These are phyloP conservation scores for Colletotrichum higginsianum DNA, from an alignment of 2,329 filamentous ascomycete genomes.

Conservation along the genomic window DNA sequence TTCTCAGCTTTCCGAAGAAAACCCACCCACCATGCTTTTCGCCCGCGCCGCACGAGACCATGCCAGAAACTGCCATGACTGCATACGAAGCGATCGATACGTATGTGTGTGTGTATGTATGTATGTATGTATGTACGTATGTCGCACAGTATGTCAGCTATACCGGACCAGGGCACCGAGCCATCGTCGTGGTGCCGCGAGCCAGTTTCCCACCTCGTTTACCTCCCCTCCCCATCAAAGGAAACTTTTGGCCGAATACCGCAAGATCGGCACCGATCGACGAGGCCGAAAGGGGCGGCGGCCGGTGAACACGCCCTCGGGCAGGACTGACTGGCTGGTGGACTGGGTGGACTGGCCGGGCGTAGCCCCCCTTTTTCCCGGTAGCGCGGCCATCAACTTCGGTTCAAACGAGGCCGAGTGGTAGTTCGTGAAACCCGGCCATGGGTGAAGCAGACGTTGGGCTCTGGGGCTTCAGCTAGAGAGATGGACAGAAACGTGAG, in stretches of 20 bases:
- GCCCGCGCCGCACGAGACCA: conserved; percentile 21
- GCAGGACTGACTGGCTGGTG: no score
- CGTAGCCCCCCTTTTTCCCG: background rate
- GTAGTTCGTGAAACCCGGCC: background rate
- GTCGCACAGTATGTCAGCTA: background rate
- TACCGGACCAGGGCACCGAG: conserved; percentile 6
- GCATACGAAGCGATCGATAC: background rate
- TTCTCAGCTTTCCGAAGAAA: background rate
- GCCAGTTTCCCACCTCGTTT: no score
- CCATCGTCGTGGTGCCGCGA: conserved; percentile 9
- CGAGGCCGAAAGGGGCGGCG: conserved; percentile 7
- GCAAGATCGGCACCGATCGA: conserved; percentile 38
- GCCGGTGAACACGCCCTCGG: conserved; percentile 32
- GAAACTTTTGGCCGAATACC: background rate
- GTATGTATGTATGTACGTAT: no score
- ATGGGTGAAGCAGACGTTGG: background rate
- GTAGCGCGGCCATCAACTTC: background rate
- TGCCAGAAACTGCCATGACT: conserved; percentile 33
- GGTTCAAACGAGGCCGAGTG: conserved; percentile 11
- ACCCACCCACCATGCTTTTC: conserved; percentile 1
- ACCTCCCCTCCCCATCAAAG: background rate
- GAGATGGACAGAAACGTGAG: background rate
- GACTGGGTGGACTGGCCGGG: background rate
- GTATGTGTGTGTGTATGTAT: no score
- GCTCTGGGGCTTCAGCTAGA: background rate